These are phyloP conservation scores for Musa itinerans DNA, from an alignment of 176 grass and related monocot genomes.

Conservation along the genomic window DNA sequence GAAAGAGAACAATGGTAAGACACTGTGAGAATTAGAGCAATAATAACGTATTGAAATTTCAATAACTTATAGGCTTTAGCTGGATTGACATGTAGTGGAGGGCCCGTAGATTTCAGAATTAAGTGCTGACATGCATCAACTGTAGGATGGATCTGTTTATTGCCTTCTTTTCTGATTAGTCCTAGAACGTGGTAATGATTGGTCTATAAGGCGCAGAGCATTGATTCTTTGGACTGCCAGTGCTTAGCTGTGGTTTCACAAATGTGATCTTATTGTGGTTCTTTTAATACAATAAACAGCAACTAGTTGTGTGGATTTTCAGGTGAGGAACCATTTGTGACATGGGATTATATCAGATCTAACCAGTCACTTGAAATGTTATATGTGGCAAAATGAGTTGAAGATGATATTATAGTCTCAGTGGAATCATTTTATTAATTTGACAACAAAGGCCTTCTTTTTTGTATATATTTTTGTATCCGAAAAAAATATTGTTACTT, in stretches of 20 bases:
- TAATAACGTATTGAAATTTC: conserved; percentile 34
- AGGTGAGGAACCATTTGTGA: too few species aligned
- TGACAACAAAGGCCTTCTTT: neutral
- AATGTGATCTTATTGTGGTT: too few species aligned
- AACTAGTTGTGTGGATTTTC: too few species aligned
- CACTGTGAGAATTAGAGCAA: conserved; percentile 36
- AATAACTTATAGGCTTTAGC: conserved; percentile 48
- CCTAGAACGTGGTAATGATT: too few species aligned
- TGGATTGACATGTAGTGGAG: conserved; percentile 35
- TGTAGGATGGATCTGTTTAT: neutral
- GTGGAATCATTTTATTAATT: neutral
- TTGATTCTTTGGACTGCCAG: too few species aligned
- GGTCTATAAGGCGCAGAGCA: too few species aligned
- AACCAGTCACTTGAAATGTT: neutral
- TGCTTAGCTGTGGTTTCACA: too few species aligned
- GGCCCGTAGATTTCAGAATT: conserved; percentile 9
- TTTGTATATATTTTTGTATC: neutral
- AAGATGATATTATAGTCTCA: neutral
- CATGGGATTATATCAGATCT: neutral
- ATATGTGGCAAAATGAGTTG: neutral
- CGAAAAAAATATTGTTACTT: neutral
- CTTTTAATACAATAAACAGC: too few species aligned
- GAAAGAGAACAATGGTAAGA: conserved; percentile 48
- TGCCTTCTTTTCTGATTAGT: too few species aligned
- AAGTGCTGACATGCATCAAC: conserved; percentile 23